phyloP scores from a whole-genome alignment of 495 filamentous ascomycete genomes.

The Jackrogersella multiformis region DNA sequence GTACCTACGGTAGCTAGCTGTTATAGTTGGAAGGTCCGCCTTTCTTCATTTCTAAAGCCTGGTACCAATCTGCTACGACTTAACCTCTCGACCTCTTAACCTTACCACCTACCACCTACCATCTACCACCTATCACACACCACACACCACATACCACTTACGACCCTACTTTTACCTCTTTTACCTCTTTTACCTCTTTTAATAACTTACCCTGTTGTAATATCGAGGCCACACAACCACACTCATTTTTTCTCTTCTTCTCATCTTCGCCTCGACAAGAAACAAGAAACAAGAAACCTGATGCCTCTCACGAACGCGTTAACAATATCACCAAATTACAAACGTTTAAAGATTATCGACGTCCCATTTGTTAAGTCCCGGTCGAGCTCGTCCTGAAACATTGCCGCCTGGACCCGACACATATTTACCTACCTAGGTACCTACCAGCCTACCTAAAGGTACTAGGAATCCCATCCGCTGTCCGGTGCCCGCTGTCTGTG shows the following conservation, averaged over 20 bases:
- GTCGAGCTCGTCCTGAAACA: conserved; percentile 27
- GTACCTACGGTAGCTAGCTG: too few relatives aligned
- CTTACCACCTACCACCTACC: neutral
- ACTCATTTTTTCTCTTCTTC: conserved; percentile 4
- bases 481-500: neutral
- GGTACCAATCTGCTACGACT: too few relatives aligned
- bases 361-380: conserved; percentile 28
- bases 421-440: conserved; percentile 3
- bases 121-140: neutral
- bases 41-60: neutral
- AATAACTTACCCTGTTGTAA: conserved; percentile 26
- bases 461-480: conserved; percentile 11
- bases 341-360: conserved; percentile 24
- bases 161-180: too few relatives aligned
- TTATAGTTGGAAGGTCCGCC: neutral
- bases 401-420: conserved; percentile 21
- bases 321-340: conserved; percentile 15
- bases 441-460: too few relatives aligned
- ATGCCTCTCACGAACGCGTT: conserved; percentile 23
- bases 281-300: neutral
- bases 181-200: conserved; percentile 16
- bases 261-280: neutral
- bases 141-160: neutral
- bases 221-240: conserved; percentile 32
- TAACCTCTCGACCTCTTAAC: too few relatives aligned